Percentiles rank a stretch among this genome's conserved stretches.
These are phyloP conservation scores for Podaxis sp. DNA, from an alignment of 768 basidiomycete species.

Conservation along the genomic window DNA sequence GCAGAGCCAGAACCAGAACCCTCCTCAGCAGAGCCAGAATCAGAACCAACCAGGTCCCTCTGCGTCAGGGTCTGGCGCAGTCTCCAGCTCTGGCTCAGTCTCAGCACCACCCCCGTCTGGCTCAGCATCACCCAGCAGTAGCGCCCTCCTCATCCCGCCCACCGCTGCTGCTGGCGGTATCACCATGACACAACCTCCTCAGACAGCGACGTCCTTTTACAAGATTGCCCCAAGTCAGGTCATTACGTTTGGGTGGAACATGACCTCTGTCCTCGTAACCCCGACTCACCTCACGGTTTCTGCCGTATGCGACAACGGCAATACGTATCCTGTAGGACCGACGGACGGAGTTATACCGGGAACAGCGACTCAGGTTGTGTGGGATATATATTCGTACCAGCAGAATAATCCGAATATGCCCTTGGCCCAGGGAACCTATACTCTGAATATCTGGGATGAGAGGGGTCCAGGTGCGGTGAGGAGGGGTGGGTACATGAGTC, in stretches of 20 bases:
- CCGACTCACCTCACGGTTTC: slow-evolving; percentile 77
- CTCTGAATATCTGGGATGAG: slow-evolving; percentile 78
- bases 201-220: slow-evolving; percentile 79
- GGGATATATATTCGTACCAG: slow-evolving; percentile 80
- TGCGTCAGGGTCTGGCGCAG: neutral
- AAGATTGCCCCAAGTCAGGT: slow-evolving; percentile 73
- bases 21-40: neutral
- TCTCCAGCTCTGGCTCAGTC: neutral
- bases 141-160: slow-evolving; percentile 18
- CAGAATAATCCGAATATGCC: slow-evolving; percentile 55
- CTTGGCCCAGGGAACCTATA: slow-evolving; percentile 73
- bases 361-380: slow-evolving; percentile 64
- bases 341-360: slow-evolving; percentile 69
- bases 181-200: slow-evolving; percentile 75
- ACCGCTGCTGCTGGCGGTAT: slow-evolving; percentile 53
- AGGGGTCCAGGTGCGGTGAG: slow-evolving; percentile 61
- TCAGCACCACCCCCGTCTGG: neutral
- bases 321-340: slow-evolving; percentile 86
- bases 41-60: neutral
- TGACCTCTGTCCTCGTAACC: slow-evolving; percentile 65
- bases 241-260: slow-evolving; percentile 91
- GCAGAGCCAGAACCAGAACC: neutral
- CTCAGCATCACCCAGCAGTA: slow-evolving; percentile 11
- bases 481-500: slow-evolving; percentile 59
- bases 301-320: slow-evolving; percentile 81